Evolutionary conservation across 2,329 filamentous ascomycete genomes (phyloP), one percentile per base, ranked within the genome.

Genomic region (Aspergillus viridinutans): DNA sequence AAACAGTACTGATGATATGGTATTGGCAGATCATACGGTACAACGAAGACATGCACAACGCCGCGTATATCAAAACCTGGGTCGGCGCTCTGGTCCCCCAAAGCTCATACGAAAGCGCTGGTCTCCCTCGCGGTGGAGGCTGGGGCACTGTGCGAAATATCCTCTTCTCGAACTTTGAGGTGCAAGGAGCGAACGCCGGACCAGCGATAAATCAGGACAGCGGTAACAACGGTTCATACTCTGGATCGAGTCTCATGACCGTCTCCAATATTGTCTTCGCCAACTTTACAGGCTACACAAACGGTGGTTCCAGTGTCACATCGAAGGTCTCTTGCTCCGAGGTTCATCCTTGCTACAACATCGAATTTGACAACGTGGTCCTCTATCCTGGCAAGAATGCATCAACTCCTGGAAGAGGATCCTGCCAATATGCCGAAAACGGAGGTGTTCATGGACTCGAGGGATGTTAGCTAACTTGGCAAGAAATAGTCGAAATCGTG

Each of bases 41-140:
- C 62, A 80, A 81, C 53, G 69, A 76, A 17, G 6, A 76, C 75
- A 58, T 80, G 72, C 71, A 78, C 54, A 77, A 79, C 58, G 69
- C 70, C 14, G 80, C 78, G 0, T 83, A 83, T 61, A 81, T 85
- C 67, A 85, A 84, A 64, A 84, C 81, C 0, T 85, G 80, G 79
- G 73, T 82, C 3, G 82, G 82, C 3, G 76, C 70, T 1, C 73
- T 77, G 2, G 74, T 79, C 0, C 73, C 74, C 0, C 78, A 83
- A 60, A 64, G 66, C 20, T 67, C 64, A 6, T 84, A 84, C 61
- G 81, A 85, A 62, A 78, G 72, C 53, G 79, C 70, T 7, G 76
- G 73, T 21, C 67, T 75, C 38, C 80, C 81, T 3, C 73, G 79
- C 4, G 82, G 82, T 10, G 80, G 76, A 14, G 81, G 82, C 20